phyloP scores from a whole-genome alignment of 179 eudicot genomes.

The Nepenthes alata region DNA sequence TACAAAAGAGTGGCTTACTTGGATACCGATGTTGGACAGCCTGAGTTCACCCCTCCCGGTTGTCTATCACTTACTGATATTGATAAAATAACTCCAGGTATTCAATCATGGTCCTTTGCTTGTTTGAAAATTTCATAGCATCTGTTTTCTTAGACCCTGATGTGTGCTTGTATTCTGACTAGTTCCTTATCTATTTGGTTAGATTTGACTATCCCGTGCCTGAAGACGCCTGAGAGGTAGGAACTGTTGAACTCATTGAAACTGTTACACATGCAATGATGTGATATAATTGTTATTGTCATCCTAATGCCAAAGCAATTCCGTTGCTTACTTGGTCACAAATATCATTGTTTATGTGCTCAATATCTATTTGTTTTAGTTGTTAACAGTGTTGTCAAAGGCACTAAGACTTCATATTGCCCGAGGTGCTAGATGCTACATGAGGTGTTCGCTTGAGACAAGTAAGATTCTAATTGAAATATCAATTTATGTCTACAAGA shows the following conservation, averaged over 20 bases:
- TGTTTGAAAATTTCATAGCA: not conserved
- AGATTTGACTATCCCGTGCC: slow-evolving; percentile 72
- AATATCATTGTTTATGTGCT: too few relatives aligned
- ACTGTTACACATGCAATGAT: too few relatives aligned
- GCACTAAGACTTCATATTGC: too few relatives aligned
- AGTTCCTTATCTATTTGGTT: slow-evolving; percentile 8
- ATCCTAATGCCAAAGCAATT: too few relatives aligned
- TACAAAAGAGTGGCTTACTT: slow-evolving; percentile 66
- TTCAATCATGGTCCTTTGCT: slow-evolving; percentile 3
- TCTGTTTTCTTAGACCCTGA: not conserved
- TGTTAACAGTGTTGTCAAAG: too few relatives aligned
- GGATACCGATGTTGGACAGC: slow-evolving; percentile 96
- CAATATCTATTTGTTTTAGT: too few relatives aligned
- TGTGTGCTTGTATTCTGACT: slow-evolving; percentile 6
- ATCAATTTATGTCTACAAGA: too few relatives aligned
- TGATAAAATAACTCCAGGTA: slow-evolving; percentile 67
- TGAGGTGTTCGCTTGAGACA: too few relatives aligned
- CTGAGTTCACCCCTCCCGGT: slow-evolving; percentile 96
- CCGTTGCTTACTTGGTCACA: too few relatives aligned
- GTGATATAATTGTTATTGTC: too few relatives aligned
- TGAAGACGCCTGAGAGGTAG: slow-evolving; percentile 85
- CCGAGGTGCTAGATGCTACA: too few relatives aligned
- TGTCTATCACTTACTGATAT: slow-evolving; percentile 65
- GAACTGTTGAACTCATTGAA: slow-evolving; percentile 2
- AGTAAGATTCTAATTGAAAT: too few relatives aligned